Evolutionary conservation across 2,329 filamentous ascomycete genomes (phyloP).

Genomic region (Fonsecaea multimorphosa): DNA sequence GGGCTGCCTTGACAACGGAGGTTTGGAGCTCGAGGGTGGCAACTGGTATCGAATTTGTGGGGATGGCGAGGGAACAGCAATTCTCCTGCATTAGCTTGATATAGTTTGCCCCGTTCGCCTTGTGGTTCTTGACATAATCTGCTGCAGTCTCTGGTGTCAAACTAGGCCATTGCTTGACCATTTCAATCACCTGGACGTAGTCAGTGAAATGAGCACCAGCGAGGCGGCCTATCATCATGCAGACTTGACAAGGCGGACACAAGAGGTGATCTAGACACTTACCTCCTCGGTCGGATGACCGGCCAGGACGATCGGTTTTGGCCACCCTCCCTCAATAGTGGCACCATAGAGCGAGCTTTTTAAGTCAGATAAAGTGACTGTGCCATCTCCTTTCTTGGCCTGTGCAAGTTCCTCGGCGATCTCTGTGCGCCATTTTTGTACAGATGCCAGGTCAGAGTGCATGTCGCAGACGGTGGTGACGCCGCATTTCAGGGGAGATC

Average conservation of each 20-base stretch:
- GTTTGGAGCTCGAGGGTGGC: slow-evolving; percentile 49
- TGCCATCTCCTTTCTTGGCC: slow-evolving; percentile 27
- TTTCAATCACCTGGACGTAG: slow-evolving; percentile 40
- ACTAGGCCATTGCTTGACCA: slow-evolving; percentile 56
- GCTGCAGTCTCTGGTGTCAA: slow-evolving; percentile 52
- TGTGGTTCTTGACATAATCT: slow-evolving; percentile 36
- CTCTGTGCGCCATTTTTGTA: slow-evolving; percentile 27
- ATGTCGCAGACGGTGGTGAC: slow-evolving; percentile 40
- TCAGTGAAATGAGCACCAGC: slow-evolving; percentile 4
- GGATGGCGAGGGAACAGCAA: slow-evolving; percentile 38
- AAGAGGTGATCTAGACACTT: slow-evolving; percentile 8
- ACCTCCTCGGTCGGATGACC: slow-evolving; percentile 42
- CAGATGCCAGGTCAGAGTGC: slow-evolving; percentile 35
- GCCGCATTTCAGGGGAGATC: slow-evolving; percentile 35
- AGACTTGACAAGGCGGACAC: neutral
- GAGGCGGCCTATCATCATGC: neutral
- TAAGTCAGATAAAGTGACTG: slow-evolving; percentile 48
- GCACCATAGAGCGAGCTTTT: slow-evolving; percentile 58
- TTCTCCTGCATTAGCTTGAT: slow-evolving; percentile 42
- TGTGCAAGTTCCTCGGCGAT: slow-evolving; percentile 33
- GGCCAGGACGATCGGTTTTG: slow-evolving; percentile 44
- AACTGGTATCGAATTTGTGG: slow-evolving; percentile 39
- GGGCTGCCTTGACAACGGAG: slow-evolving; percentile 37
- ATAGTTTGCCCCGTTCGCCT: slow-evolving; percentile 37
- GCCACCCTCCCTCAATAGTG: slow-evolving; percentile 61